Evolutionary conservation across 495 filamentous ascomycete species (phyloP), one percentile per base, ranked within the genome.

Genomic region (Podospora anserina): DNA sequence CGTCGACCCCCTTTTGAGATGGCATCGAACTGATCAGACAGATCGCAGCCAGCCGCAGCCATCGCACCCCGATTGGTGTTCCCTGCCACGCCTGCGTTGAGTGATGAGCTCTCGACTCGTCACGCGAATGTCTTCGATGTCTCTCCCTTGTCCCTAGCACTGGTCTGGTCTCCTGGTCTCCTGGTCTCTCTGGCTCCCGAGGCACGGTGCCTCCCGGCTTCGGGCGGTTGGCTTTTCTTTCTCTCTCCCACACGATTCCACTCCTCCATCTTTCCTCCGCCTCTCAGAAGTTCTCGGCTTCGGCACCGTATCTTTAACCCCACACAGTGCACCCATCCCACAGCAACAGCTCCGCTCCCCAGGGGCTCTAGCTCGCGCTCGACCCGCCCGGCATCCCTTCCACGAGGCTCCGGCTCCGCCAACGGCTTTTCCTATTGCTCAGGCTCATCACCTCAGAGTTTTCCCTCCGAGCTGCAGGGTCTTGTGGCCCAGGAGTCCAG

Each of bases 61-160:
- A 19, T 58, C 39, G 23, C 27, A 15, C 18, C 63, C 59, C 70
- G 59, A 72, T 72, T 70, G 69, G 64, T 55, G 68, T 49, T 53
- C 67, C 66, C 44, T 70, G 66, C 71, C 30, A 32, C 30, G 30
- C 30, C 30, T 32, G 30, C 30, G 30, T 32, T 23, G 23, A 23
- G 23, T 23, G 23, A 23, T 23, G 23, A 23, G 23, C 23, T 23
- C 62, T 66, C 65, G 58, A 58, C 65, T 66, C 64, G 55, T 70
- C 70, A 72, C 63, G 64, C 67, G 18, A 27, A 60, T 67, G 59
- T 68, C 49, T 68, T 39, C 49, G 1, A 5, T 34, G 18, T 62
- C 16, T 28, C 11, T 15, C 60, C 60, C 60, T 62, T 34, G 30
- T 63, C 61, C 61, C 30, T 53, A 32, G 20, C 61, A 63, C 34